Evolutionary conservation across 2,329 filamentous ascomycete genomes (phyloP).

Genomic region (Truncatella angustata): DNA sequence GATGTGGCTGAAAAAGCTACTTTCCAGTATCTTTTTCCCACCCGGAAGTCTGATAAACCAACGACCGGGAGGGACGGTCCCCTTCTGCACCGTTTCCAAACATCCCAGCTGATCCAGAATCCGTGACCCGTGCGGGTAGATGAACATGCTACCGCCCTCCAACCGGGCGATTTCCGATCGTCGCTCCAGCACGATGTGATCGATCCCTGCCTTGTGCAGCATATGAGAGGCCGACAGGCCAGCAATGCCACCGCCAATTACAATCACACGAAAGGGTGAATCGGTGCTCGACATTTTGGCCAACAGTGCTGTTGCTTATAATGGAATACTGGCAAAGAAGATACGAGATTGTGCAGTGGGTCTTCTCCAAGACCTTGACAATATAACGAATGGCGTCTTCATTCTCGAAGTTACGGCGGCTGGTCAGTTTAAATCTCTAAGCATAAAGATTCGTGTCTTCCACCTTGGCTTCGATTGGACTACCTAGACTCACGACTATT

Average conservation of each 20-base stretch:
- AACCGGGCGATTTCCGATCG: constrained; percentile 3
- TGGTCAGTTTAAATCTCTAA: too few species aligned
- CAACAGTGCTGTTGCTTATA: too few species aligned
- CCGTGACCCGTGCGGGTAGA: constrained; percentile 12
- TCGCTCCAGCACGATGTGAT: constrained; percentile 15
- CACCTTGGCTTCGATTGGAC: too few species aligned
- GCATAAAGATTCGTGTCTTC: too few species aligned
- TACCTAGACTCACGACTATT: too few species aligned
- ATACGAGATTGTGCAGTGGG: too few species aligned
- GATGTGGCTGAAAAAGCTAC: not conserved
- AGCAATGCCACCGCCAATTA: constrained; percentile 14
- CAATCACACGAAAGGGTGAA: constrained; percentile 12
- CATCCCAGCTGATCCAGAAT: constrained; percentile 11
- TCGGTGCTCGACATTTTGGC: not conserved
- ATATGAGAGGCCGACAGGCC: constrained; percentile 13
- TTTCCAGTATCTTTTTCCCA: constrained; percentile 5
- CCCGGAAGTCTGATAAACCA: not conserved
- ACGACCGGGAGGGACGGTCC: not conserved
- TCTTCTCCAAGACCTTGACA: too few species aligned
- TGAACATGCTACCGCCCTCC: constrained; percentile 12
- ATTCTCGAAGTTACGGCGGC: too few species aligned
- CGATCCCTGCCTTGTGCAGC: constrained; percentile 14
- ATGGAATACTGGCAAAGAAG: too few species aligned
- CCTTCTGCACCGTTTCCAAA: constrained; percentile 1
- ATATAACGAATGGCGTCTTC: too few species aligned